A percentile compares a stretch with the other conserved stretches of the same genome.
These are phyloP conservation scores for Hirschioporus abietinus DNA, from an alignment of 768 basidiomycete genomes.

Conservation along the genomic window DNA sequence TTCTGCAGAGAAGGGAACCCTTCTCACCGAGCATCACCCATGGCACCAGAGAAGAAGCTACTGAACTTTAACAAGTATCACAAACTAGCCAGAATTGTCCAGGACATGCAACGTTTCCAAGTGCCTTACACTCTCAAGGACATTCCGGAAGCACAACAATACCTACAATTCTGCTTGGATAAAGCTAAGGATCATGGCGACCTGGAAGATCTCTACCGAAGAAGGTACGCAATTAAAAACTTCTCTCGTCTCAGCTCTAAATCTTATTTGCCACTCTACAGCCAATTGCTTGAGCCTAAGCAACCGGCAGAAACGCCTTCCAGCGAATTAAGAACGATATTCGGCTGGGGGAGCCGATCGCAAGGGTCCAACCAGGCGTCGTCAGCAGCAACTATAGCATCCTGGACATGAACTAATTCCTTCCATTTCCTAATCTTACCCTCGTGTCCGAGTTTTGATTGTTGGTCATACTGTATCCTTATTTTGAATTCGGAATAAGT, in stretches of 20 bases:
- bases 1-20: constrained; percentile 96
- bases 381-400: constrained; percentile 33
- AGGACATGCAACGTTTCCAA: constrained; percentile 94
- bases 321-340: constrained; percentile 72
- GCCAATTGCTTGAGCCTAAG: constrained; percentile 79
- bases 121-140: constrained; percentile 80
- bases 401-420: constrained; percentile 15
- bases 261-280: constrained; percentile 22
- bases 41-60: constrained; percentile 68
- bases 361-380: constrained; percentile 27
- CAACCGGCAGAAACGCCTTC: constrained; percentile 68
- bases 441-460: constrained; percentile 21
- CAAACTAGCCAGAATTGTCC: constrained; percentile 80
- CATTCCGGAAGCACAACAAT: constrained; percentile 85
- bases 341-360: constrained; percentile 72
- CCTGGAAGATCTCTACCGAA: constrained; percentile 77
- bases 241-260: constrained; percentile 11
- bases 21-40: constrained; percentile 73
- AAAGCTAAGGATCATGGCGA: constrained; percentile 74
- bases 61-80: constrained; percentile 98
- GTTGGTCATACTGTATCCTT: constrained; percentile 23
- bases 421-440: constrained; percentile 17
- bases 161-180: constrained; percentile 68
- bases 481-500: neutral
- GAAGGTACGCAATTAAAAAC: constrained; percentile 49